Percentiles rank a stretch among this genome's conserved stretches.
These are phyloP conservation scores for Brachypodium distachyon DNA, from an alignment of 202 grass and related monocot species.

Conservation along the genomic window DNA sequence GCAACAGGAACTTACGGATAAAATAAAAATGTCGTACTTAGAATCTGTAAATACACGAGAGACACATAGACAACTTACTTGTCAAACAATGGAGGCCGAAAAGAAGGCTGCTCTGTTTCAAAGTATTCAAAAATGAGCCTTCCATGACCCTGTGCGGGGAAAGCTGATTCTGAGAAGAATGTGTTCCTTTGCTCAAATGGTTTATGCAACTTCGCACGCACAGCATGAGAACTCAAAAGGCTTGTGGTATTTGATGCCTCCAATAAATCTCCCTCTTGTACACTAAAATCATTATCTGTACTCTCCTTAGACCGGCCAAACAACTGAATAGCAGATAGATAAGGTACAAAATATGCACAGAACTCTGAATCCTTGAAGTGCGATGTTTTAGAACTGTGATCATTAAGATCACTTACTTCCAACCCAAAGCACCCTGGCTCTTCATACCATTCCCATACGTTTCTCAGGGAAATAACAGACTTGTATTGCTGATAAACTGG, in stretches of 20 bases:
- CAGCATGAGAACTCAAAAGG: conserved; percentile 14
- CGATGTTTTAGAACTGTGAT: conserved; percentile 18
- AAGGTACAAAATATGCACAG: conserved; percentile 55
- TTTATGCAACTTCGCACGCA: not conserved
- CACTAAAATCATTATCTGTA: not conserved
- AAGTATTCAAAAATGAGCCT: conserved; percentile 52
- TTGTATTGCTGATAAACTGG: conserved; percentile 28
- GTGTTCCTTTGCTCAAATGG: conserved; percentile 8
- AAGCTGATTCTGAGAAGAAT: conserved; percentile 30
- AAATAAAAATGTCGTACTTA: not conserved
- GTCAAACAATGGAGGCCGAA: conserved; percentile 49
- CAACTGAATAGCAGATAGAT: conserved; percentile 54
- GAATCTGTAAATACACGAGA: not conserved
- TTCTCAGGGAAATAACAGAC: conserved; percentile 30
- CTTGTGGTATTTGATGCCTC: conserved; percentile 7
- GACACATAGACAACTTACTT: conserved; percentile 30
- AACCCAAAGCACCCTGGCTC: conserved; percentile 61
- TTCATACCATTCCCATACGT: conserved; percentile 56
- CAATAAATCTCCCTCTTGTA: conserved; percentile 11
- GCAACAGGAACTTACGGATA: not conserved
- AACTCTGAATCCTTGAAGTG: conserved; percentile 20
- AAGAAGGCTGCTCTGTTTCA: conserved; percentile 55
- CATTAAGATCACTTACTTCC: conserved; percentile 41
- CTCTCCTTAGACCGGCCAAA: conserved; percentile 42
- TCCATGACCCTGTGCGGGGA: conserved; percentile 1